phyloP scores from a whole-genome alignment of 345 rosid species.

The Bruguiera gymnorhiza region DNA sequence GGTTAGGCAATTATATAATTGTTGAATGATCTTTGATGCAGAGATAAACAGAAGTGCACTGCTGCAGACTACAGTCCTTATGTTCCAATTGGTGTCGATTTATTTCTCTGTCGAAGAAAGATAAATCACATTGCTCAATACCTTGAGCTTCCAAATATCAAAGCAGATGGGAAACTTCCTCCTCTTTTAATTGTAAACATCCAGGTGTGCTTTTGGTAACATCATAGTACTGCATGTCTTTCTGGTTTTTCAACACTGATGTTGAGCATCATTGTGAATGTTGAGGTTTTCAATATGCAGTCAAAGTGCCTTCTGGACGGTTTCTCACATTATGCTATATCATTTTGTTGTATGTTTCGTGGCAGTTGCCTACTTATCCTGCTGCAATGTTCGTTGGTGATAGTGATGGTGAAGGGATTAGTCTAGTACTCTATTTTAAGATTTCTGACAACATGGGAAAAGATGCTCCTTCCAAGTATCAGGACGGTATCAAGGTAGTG shows the following conservation, averaged over 20 bases:
- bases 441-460: slow-evolving; percentile 55
- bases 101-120: slow-evolving; percentile 72
- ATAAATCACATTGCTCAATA: slow-evolving; percentile 85
- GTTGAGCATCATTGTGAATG: not conserved
- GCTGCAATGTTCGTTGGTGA: slow-evolving; percentile 90
- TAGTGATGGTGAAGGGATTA: slow-evolving; percentile 91
- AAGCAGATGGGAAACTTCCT: slow-evolving; percentile 61
- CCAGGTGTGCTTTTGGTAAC: slow-evolving; percentile 48
- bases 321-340: slow-evolving; percentile 6
- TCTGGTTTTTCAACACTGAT: not conserved
- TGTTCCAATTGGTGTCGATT: slow-evolving; percentile 74
- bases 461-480: slow-evolving; percentile 57
- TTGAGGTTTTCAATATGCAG: too few relatives aligned
- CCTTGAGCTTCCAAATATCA: slow-evolving; percentile 77
- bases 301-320: not conserved
- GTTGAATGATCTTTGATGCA: slow-evolving; percentile 32
- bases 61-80: slow-evolving; percentile 66
- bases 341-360: slow-evolving; percentile 7
- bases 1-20: slow-evolving; percentile 1
- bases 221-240: not conserved
- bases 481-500: slow-evolving; percentile 68
- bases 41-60: slow-evolving; percentile 74
- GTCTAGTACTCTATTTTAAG: slow-evolving; percentile 83
- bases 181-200: slow-evolving; percentile 88
- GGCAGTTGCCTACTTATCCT: slow-evolving; percentile 92